Evolutionary conservation across 2,329 filamentous ascomycete genomes (phyloP).

Genomic region (Pestalotiopsis sp.): DNA sequence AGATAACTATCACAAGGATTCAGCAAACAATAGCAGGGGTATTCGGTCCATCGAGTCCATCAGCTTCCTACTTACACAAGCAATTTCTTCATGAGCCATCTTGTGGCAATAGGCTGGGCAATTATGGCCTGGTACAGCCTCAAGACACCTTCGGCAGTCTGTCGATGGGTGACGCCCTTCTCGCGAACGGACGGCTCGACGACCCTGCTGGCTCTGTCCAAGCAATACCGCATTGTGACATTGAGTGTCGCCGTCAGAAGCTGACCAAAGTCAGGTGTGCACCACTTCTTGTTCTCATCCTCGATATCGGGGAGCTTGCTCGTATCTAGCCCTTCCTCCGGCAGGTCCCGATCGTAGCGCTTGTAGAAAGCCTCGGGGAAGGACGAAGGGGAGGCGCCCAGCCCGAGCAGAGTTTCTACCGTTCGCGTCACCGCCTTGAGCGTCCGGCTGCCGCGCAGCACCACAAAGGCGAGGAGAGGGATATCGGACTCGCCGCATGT

Average conservation of each 20-base stretch:
- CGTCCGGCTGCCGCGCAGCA: constrained; percentile 14
- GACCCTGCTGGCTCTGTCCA: constrained; percentile 17
- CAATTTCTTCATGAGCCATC: constrained; percentile 16
- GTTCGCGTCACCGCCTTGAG: constrained; percentile 14
- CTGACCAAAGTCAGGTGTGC: constrained; percentile 11
- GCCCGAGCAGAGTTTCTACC: constrained; percentile 17
- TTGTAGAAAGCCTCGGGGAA: constrained; percentile 21
- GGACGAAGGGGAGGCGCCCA: constrained; percentile 17
- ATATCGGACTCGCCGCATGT: constrained; percentile 14
- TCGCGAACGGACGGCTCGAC: constrained; percentile 15
- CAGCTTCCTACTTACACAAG: constrained; percentile 13
- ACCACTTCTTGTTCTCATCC: constrained; percentile 17
- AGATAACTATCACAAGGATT: constrained; percentile 28
- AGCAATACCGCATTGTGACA: constrained; percentile 23
- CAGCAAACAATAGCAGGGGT: background rate
- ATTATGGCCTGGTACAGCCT: constrained; percentile 20
- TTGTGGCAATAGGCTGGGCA: constrained; percentile 17
- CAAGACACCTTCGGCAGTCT: constrained; percentile 15
- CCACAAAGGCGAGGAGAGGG: constrained; percentile 22
- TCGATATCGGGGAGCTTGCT: constrained; percentile 12
- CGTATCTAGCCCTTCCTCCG: constrained; percentile 14
- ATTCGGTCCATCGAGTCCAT: background rate
- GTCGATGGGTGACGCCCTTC: constrained; percentile 12
- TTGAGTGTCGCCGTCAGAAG: constrained; percentile 16
- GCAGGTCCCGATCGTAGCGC: constrained; percentile 15